Conservation (phyloP, 345 rosid genomes). For the Gossypium bickii region DNA sequence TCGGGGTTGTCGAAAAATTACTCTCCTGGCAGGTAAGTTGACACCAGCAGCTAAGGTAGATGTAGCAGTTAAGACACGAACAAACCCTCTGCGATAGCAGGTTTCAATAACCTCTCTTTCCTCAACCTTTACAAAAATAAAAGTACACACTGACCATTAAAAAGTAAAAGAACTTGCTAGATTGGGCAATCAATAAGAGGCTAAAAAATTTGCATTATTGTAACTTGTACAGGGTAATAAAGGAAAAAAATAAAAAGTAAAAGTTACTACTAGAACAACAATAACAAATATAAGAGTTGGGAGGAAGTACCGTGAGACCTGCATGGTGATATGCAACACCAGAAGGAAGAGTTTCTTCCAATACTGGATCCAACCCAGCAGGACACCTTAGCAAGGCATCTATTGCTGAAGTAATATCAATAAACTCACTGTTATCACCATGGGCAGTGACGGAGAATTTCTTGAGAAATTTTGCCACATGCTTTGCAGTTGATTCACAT, state of each 20-base stretch:
- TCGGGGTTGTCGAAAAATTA: constrained; percentile 94
- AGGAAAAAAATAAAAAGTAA: constrained; percentile 12
- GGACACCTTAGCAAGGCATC: constrained; percentile 77
- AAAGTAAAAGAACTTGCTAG: background rate
- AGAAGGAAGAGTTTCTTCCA: constrained; percentile 87
- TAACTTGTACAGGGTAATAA: constrained; percentile 13
- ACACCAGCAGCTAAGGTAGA: constrained; percentile 99
- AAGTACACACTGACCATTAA: constrained; percentile 26
- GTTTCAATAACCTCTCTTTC: constrained; percentile 94
- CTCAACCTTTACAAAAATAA: constrained; percentile 59
- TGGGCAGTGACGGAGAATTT: constrained; percentile 39
- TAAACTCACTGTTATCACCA: constrained; percentile 50
- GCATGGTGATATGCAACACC: constrained; percentile 99
- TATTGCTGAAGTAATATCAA: constrained; percentile 61
- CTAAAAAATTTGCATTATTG: background rate
- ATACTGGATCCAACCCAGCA: constrained; percentile 81
- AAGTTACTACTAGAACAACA: background rate
- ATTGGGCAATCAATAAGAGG: constrained; percentile 2
- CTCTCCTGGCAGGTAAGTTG: constrained; percentile 96
- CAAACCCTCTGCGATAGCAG: constrained; percentile 80
- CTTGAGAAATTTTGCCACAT: constrained; percentile 71
- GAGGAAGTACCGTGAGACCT: constrained; percentile 80
- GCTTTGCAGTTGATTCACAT: constrained; percentile 96
- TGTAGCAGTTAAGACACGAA: constrained; percentile 90
- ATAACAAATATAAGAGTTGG: constrained; percentile 20